Base-by-base conservation (phyloP, 2,329 filamentous ascomycete species). In the Hymenoscyphus fraxineus region DNA sequence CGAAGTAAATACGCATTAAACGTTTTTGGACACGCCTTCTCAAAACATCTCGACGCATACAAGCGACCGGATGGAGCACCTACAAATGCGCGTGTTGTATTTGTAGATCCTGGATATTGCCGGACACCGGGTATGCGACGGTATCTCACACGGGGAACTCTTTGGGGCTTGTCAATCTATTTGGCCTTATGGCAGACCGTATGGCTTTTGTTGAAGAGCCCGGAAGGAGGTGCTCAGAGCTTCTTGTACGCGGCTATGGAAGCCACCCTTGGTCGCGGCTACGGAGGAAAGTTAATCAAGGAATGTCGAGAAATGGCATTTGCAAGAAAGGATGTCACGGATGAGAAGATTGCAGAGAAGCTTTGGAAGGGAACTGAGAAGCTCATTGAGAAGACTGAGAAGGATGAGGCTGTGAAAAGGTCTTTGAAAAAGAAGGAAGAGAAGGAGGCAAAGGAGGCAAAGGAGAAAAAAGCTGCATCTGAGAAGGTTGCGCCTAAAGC, bases 291-390 rank as follows among this genome's bases (percentile, higher is more conserved):
- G 73, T 75, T 96, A 59, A 83, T 99, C 75, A 98, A 97, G 78
- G 96, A 98, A 77, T 98, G 94, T 75, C 87, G 85, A 70, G 85
- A 92, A 73, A 83, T 93, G 19, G 85, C 89, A 67, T 89, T 87
- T 76, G 83, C 88, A 32, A 83, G 91, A 61, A 81, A 79, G 32
- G 93, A 97, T 72, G 82, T 97, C 56, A 83, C 84, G 68, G 90
- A 96, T 73, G 93, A 96, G 68, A 84, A 84, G 22, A 79, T 91
- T 38, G 93, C 92, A 65, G 93, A 96, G 83, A 86, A 88, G 75
- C 80, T 99, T 16, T 99, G 94, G 94, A 86, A 96, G 74, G 88
- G 91, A 65, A 97, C 91, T 74, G 93, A 97, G 73, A 87, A 86
- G 74, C 85, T 96, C 68, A 88, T 98, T 63, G 89, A 96, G 76